Base-by-base conservation (phyloP, 352 stramenopile genomes). In the Pythium dissotocum region DNA sequence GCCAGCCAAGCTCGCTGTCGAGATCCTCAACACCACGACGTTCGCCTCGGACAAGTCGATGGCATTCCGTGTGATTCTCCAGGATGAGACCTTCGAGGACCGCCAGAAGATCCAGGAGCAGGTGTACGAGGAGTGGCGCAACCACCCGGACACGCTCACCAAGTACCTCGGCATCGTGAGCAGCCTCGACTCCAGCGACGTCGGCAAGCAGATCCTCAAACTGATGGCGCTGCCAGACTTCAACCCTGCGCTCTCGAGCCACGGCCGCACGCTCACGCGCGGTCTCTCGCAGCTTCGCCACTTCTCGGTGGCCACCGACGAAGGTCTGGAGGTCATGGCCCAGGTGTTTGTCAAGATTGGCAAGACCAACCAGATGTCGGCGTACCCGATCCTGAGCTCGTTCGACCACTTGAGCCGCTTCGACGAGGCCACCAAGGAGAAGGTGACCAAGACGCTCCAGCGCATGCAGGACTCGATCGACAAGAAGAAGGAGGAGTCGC, bases 281-380 rank as follows among this genome's bases (percentile, higher is more conserved):
- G 78, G 71, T 33, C 72, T 93, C 16, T 90, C 81, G 38, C 85
- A 92, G 63, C 92, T 89, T 54, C 84, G 86, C 40, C 77, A 91
- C 57, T 89, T 86, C 58, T 91, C 85, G 26, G 56, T 94, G 24
- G 71, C 83, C 12, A 94, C 87, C 12, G 83, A 92, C 32, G 87
- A 93, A 62, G 85, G 85, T 42, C 73, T 92, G 4, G 80, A 91
- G 12, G 70, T 95, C 24, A 88, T 91, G 80, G 70, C 76, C 1
- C 67, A 93, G 38, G 77, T 80, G 56, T 95, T 95, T 67, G 73
- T 71, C 12, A 90, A 89, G 71, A 88, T 93, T 28, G 87, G 85
- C 58, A 94, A 93, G 73, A 79, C 92, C 61, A 95, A 93, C 76
- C 82, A 95, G 64, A 93, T 92, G 85, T 87, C 85, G 38, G 85